Evolutionary conservation across 2,329 filamentous ascomycete genomes (phyloP).

Genomic region (Chaetomiaceae sp.): DNA sequence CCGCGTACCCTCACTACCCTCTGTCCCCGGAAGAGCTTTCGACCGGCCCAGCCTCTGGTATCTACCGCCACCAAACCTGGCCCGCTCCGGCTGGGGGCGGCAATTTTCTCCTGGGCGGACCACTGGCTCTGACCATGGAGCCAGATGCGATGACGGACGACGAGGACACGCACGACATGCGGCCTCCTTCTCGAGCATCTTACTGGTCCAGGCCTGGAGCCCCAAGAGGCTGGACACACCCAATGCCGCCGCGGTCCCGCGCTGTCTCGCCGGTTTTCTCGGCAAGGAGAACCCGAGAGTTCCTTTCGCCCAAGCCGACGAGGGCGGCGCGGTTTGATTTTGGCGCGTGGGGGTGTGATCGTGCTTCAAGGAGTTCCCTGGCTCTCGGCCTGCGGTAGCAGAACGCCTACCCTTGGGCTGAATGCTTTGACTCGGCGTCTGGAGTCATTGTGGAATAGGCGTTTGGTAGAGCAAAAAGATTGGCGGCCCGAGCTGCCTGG

Average conservation of each 20-base stretch:
- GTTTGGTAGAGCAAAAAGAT: conserved; percentile 6
- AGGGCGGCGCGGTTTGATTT: conserved; percentile 22
- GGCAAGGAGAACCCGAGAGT: conserved; percentile 20
- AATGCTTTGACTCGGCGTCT: not conserved
- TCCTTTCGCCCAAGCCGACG: conserved; percentile 21
- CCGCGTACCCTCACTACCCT: not conserved
- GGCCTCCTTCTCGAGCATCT: conserved; percentile 3
- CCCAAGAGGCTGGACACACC: not conserved
- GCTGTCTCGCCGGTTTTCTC: conserved; percentile 17
- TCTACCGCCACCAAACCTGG: not conserved
- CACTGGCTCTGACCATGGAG: not conserved
- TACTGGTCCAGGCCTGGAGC: not conserved
- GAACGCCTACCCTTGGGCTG: not conserved
- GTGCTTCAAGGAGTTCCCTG: conserved; percentile 6
- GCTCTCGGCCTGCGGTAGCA: not conserved
- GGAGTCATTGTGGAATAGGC: not conserved
- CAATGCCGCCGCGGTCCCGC: conserved; percentile 8
- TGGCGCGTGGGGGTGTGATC: conserved; percentile 20
- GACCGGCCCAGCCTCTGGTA: not conserved
- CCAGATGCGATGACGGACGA: conserved; percentile 15
- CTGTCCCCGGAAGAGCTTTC: not conserved
- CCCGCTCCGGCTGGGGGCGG: not conserved
- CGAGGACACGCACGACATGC: not conserved
- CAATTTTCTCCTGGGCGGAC: conserved; percentile 8
- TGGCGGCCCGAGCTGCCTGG: not conserved